These are phyloP conservation scores for Kodamaea alishanica DNA, from an alignment of 1,139 yeast species.

Conservation along the genomic window DNA sequence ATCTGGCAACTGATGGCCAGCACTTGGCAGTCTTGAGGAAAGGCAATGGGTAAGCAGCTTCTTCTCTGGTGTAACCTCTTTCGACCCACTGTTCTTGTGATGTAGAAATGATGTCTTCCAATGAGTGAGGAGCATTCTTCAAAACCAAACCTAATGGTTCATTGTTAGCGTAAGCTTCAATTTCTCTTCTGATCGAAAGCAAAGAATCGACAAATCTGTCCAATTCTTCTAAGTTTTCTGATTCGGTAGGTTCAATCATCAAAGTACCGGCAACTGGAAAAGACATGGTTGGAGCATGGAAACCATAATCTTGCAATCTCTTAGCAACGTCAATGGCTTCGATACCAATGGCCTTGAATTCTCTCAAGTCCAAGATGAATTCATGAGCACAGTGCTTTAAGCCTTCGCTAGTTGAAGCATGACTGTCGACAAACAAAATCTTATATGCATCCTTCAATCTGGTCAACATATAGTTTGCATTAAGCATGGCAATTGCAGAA, in stretches of 20 bases:
- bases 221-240: conserved; percentile 82
- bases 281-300: conserved; percentile 98
- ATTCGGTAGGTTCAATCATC: conserved; percentile 98
- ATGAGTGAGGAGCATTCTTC: conserved; percentile 90
- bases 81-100: conserved; percentile 63
- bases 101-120: conserved; percentile 65
- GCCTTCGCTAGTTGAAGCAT: conserved; percentile 41
- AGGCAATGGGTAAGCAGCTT: conserved; percentile 88
- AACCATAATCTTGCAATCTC: conserved; percentile 94
- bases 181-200: conserved; percentile 79
- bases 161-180: conserved; percentile 68
- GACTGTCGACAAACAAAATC: conserved; percentile 65
- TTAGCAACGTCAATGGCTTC: conserved; percentile 97
- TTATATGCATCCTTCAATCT: conserved; percentile 67
- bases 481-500: conserved; percentile 84
- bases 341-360: conserved; percentile 73
- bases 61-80: conserved; percentile 87
- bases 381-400: conserved; percentile 93
- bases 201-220: conserved; percentile 88
- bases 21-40: conserved; percentile 71
- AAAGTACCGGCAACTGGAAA: conserved; percentile 97
- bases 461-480: conserved; percentile 92
- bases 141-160: conserved; percentile 66
- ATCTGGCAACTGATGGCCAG: conserved; percentile 93
- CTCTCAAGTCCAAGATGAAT: conserved; percentile 87